Evolutionary conservation across 805 yeast species (phyloP).

Genomic region (Myxozyma udenii): DNA sequence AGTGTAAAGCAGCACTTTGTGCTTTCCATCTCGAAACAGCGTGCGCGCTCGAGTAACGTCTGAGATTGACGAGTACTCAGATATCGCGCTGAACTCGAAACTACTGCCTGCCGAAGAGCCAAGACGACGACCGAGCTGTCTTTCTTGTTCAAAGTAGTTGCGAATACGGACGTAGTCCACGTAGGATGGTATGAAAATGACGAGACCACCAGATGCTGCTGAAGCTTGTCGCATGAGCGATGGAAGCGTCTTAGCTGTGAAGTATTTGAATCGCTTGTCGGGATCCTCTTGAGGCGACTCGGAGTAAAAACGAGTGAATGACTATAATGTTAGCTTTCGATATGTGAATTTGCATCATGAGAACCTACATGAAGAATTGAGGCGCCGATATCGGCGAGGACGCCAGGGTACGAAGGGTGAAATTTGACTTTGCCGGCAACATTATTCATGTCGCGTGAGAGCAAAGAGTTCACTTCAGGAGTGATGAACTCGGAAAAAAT

Average conservation of each 20-base stretch:
- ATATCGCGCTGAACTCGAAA: slow-evolving; percentile 40
- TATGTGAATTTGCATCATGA: not conserved
- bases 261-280: slow-evolving; percentile 75
- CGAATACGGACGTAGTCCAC: slow-evolving; percentile 79
- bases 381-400: slow-evolving; percentile 63
- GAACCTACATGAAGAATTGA: slow-evolving; percentile 45
- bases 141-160: slow-evolving; percentile 52
- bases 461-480: slow-evolving; percentile 72
- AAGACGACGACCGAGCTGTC: slow-evolving; percentile 47
- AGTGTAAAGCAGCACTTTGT: slow-evolving; percentile 77
- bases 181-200: slow-evolving; percentile 81
- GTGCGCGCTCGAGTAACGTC: slow-evolving; percentile 69
- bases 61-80: slow-evolving; percentile 74
- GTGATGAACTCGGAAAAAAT: slow-evolving; percentile 72
- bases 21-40: slow-evolving; percentile 59
- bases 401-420: slow-evolving; percentile 50
- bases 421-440: slow-evolving; percentile 40
- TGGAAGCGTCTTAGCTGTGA: slow-evolving; percentile 70
- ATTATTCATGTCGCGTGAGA: slow-evolving; percentile 40
- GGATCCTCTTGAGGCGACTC: slow-evolving; percentile 60
- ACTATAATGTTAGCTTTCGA: slow-evolving; percentile 44
- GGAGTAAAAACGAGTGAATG: slow-evolving; percentile 65
- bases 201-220: slow-evolving; percentile 58
- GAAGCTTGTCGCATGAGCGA: slow-evolving; percentile 58
- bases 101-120: slow-evolving; percentile 56